Conservation (phyloP, 1,284 basidiomycete genomes). For the Phellinidium pouzarii region DNA sequence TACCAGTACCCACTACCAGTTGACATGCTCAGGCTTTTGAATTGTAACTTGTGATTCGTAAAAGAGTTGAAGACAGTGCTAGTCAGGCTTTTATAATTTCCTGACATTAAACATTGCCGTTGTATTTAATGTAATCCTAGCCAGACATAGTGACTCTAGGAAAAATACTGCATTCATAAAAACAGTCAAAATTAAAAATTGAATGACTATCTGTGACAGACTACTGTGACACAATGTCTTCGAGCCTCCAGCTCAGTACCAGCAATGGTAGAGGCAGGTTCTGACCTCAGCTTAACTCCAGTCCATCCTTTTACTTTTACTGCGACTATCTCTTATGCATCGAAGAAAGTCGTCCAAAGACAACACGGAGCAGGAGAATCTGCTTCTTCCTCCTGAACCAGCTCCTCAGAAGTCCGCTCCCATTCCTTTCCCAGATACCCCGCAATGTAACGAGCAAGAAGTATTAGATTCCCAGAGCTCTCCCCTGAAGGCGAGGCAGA, state of each 20-base stretch:
- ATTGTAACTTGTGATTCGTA: no score
- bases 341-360: conserved; percentile 18
- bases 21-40: no score
- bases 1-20: no score
- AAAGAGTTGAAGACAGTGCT: no score
- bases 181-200: no score
- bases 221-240: not conserved
- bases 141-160: no score
- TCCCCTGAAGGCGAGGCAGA: conserved; percentile 30
- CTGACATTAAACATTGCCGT: no score
- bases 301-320: conserved; percentile 6
- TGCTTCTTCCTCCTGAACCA: conserved; percentile 1
- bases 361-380: conserved; percentile 14
- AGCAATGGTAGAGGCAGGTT: not conserved
- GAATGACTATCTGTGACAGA: no score
- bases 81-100: no score
- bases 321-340: conserved; percentile 13
- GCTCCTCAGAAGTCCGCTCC: conserved; percentile 3
- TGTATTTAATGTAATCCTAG: no score
- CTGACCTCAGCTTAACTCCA: conserved; percentile 12
- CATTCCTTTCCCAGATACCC: conserved; percentile 5
- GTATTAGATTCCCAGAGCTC: conserved; percentile 19
- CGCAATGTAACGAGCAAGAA: conserved; percentile 9
- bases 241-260: not conserved
- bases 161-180: no score